Evolutionary conservation across 768 basidiomycete species (phyloP).

Genomic region (Russula abietina): DNA sequence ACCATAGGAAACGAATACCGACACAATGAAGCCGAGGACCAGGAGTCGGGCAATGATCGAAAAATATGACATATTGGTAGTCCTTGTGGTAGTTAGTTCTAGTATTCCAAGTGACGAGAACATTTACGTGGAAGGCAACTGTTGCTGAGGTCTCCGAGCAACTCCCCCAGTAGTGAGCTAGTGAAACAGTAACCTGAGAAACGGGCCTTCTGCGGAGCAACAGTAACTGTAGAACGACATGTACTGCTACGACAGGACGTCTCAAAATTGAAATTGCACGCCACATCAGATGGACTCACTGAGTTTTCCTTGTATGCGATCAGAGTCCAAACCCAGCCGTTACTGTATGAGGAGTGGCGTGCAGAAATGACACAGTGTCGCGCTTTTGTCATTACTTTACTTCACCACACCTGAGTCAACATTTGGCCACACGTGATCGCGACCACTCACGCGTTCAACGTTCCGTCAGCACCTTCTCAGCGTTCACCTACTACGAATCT

Average conservation of each 20-base stretch:
- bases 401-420: no score
- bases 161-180: no score
- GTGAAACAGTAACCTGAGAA: not conserved
- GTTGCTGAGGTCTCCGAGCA: no score
- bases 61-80: no score
- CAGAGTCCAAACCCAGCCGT: no score
- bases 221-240: not conserved
- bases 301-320: not conserved
- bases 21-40: conserved; percentile 7
- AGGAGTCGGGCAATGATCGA: conserved; percentile 7
- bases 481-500: no score
- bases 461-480: no score
- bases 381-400: no score
- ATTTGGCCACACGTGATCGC: not conserved
- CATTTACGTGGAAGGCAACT: not conserved
- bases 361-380: no score
- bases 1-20: not conserved
- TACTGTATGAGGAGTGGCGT: not conserved
- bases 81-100: no score
- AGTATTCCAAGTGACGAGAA: no score
- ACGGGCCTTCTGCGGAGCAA: not conserved
- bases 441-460: not conserved
- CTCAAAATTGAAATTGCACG: no score
- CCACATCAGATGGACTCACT: not conserved
- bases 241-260: not conserved